Evolutionary conservation across 257 asterid species (phyloP), one percentile per base, ranked within the genome.

Genomic region (Solanum arcanum): DNA sequence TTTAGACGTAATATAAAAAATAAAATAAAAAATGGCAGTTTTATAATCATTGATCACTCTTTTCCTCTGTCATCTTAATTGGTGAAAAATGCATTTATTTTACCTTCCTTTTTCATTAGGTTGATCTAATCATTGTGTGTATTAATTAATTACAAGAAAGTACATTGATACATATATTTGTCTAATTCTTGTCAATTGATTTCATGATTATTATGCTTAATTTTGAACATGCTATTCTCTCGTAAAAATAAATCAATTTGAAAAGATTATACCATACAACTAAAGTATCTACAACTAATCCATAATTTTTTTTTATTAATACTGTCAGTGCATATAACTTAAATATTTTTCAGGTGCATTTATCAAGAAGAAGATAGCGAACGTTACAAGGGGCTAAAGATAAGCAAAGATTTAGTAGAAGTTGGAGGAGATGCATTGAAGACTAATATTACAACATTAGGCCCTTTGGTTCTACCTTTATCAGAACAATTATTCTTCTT

Each of bases 401-500:
- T 95, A 74, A 96, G 98, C 92, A 96, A 91, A 87, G 99, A 97
- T 39, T 62, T 96, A 84, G 90, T 94, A 1, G 98, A 95, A 89
- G 88, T 97, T 0, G 99, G 98, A 0, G 99, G 98, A 0, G 97
- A 97, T 35, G 99, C 99, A 12, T 87, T 97, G 86, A 97, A 97
- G 89, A 92, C 99, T 14, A 95, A 95, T 94, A 95, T 95, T 92
- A 95, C 98, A 7, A 95, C 98, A 11, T 89, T 95, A n/a, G 98
- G 98, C 7, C 98, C 98, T 11, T 90, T 95, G 5, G 98, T 94
- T 49, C 89, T 94, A 20, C 98, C 96, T 42, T 87, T 94, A 85
- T 92, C 98, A 5, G 99, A 97, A 89, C 99, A 96, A 87, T 94
- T 97, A 86, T 89, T 93, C 88, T 97, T 97, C 95, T 95, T 97